Percentiles rank a stretch among this genome's conserved stretches.
Conservation (phyloP, 2,329 filamentous ascomycete species). For the Cytospora mali region DNA sequence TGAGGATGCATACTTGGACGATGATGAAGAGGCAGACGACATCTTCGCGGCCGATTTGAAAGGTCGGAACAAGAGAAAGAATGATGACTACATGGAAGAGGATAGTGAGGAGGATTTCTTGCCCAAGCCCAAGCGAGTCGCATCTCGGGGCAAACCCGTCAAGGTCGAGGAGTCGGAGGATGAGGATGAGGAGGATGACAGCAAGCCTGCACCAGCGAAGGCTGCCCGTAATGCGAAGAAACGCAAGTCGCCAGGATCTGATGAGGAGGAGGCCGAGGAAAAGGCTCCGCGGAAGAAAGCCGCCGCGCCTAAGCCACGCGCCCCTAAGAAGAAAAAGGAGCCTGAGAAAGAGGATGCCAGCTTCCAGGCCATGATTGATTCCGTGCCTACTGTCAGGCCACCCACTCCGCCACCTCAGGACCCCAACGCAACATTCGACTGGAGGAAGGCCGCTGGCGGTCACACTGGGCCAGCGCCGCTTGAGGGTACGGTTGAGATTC, state of each 20-base stretch:
- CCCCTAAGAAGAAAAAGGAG: conserved; percentile 65
- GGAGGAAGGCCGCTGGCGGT: conserved; percentile 61
- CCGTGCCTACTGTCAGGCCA: conserved; percentile 78
- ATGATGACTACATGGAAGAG: conserved; percentile 76
- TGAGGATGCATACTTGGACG: conserved; percentile 63
- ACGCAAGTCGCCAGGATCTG: conserved; percentile 27
- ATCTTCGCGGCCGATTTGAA: conserved; percentile 78
- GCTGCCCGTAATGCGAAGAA: conserved; percentile 34
- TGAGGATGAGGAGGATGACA: conserved; percentile 36
- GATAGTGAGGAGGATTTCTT: conserved; percentile 70
- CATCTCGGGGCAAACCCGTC: conserved; percentile 47
- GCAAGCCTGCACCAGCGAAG: conserved; percentile 37
- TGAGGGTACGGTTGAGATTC: conserved; percentile 69
- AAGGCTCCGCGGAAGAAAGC: conserved; percentile 52
- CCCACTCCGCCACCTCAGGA: conserved; percentile 80
- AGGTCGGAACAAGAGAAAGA: conserved; percentile 65
- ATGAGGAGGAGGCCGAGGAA: conserved; percentile 23
- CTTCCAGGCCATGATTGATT: conserved; percentile 84
- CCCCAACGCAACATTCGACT: conserved; percentile 78
- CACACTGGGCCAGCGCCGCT: conserved; percentile 66
- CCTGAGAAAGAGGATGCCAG: conserved; percentile 68
- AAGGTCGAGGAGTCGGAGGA: conserved; percentile 38
- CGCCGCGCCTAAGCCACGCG: conserved; percentile 59
- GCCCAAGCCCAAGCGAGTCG: conserved; percentile 60
- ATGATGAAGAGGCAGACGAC: conserved; percentile 75